These are phyloP conservation scores for Penicillium sp. DNA, from an alignment of 2,329 filamentous ascomycete species.

Conservation along the genomic window DNA sequence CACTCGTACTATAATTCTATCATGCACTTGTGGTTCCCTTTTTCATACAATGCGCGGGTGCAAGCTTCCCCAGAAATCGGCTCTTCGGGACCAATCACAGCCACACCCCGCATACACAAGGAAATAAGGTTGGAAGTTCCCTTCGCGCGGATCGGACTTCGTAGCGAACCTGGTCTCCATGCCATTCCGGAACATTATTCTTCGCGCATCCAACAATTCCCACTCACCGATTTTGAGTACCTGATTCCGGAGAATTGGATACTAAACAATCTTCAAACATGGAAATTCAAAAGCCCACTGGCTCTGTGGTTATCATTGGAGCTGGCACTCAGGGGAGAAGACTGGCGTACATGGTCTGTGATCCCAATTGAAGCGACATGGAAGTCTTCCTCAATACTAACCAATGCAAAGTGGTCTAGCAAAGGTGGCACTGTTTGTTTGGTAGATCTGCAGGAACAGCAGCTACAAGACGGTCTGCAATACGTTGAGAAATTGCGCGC, in stretches of 20 bases:
- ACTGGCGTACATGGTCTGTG: constrained; percentile 38
- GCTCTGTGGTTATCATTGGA: constrained; percentile 22
- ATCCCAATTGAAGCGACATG: background rate
- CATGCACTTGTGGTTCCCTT: too few species aligned
- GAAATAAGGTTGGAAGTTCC: background rate
- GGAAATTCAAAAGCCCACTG: background rate
- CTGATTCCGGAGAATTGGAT: background rate
- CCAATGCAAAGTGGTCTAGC: constrained; percentile 34
- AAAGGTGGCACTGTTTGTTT: constrained; percentile 33
- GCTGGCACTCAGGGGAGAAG: constrained; percentile 39
- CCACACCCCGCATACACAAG: background rate
- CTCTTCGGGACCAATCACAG: background rate
- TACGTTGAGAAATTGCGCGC: constrained; percentile 32
- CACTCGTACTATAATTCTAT: too few species aligned
- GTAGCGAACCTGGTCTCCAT: background rate
- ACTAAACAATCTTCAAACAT: background rate
- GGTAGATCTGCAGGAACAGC: constrained; percentile 31
- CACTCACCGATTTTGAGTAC: background rate
- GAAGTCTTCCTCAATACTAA: background rate
- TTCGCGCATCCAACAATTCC: background rate
- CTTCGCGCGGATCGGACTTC: background rate
- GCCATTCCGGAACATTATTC: background rate
- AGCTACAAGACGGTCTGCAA: constrained; percentile 28
- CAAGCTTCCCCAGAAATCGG: too few species aligned
- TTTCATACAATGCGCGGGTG: too few species aligned